Conservation (phyloP, 1,139 yeast species). For the Suzukiozyma palmioleophila region DNA sequence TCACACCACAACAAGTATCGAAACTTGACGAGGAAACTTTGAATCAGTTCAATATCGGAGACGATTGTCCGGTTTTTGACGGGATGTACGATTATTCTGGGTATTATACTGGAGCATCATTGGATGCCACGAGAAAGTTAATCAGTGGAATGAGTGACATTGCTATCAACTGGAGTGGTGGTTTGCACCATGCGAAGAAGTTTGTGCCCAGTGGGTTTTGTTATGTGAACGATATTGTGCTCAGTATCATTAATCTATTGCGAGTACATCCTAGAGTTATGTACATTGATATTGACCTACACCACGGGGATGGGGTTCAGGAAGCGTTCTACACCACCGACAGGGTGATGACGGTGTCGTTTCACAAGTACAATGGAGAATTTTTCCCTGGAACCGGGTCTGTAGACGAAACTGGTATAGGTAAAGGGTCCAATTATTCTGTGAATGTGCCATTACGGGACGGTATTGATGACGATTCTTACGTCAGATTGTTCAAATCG, state of each 20-base stretch:
- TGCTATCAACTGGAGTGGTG: slow-evolving; percentile 97
- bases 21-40: slow-evolving; percentile 53
- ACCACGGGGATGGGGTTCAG: slow-evolving; percentile 98
- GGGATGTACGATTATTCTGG: slow-evolving; percentile 87
- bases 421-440: slow-evolving; percentile 80
- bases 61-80: slow-evolving; percentile 96
- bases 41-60: slow-evolving; percentile 87
- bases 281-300: slow-evolving; percentile 92
- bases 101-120: slow-evolving; percentile 85
- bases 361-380: slow-evolving; percentile 93
- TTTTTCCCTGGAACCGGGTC: slow-evolving; percentile 97
- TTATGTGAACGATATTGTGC: slow-evolving; percentile 89
- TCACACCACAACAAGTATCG: slow-evolving; percentile 76
- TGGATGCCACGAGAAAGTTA: slow-evolving; percentile 87
- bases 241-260: slow-evolving; percentile 76
- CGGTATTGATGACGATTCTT: slow-evolving; percentile 93
- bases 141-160: slow-evolving; percentile 85
- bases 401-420: slow-evolving; percentile 80
- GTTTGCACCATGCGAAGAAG: slow-evolving; percentile 94
- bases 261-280: slow-evolving; percentile 87
- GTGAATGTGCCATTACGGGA: slow-evolving; percentile 92
- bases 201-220: slow-evolving; percentile 94
- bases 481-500: slow-evolving; percentile 71
- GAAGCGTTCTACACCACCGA: slow-evolving; percentile 96
- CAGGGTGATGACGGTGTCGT: slow-evolving; percentile 90